phyloP scores from a whole-genome alignment of 441 rosid genomes.

The Corymbia citriodora region DNA sequence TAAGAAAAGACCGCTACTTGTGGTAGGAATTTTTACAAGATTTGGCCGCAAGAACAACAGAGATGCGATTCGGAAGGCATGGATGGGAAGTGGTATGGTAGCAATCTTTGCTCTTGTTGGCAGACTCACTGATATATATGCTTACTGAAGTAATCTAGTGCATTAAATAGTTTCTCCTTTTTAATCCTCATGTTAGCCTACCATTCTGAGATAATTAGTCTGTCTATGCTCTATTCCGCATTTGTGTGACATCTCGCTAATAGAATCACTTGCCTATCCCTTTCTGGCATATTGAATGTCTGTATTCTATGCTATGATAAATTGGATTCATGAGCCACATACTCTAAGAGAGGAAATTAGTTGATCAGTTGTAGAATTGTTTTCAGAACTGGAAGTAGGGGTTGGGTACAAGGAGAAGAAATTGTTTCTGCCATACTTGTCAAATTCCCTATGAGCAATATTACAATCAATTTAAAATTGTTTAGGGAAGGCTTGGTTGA shows the following conservation, averaged over 20 bases:
- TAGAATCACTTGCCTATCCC: neutral
- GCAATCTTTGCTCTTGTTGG: neutral
- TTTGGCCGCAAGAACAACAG: conserved; percentile 77
- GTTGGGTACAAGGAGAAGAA: neutral
- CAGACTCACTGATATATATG: neutral
- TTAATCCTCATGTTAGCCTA: neutral
- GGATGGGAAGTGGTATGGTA: conserved; percentile 89
- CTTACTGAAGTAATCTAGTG: neutral
- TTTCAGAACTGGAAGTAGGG: neutral
- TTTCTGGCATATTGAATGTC: neutral
- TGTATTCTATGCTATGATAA: neutral
- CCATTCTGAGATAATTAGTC: neutral
- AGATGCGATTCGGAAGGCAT: conserved; percentile 86
- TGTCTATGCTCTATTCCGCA: neutral
- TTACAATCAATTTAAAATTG: neutral
- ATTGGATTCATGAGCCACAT: neutral
- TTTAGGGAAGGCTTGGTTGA: neutral
- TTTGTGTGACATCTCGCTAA: neutral
- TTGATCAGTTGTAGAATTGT: neutral
- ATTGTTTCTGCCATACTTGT: neutral
- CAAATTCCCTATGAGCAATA: neutral
- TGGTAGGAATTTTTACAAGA: conserved; percentile 65
- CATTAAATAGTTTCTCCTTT: neutral
- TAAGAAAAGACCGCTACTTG: conserved; percentile 59
- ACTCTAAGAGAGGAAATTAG: neutral